Base-by-base conservation (phyloP, 2,329 filamentous ascomycete genomes). In the Penicillium sp. region DNA sequence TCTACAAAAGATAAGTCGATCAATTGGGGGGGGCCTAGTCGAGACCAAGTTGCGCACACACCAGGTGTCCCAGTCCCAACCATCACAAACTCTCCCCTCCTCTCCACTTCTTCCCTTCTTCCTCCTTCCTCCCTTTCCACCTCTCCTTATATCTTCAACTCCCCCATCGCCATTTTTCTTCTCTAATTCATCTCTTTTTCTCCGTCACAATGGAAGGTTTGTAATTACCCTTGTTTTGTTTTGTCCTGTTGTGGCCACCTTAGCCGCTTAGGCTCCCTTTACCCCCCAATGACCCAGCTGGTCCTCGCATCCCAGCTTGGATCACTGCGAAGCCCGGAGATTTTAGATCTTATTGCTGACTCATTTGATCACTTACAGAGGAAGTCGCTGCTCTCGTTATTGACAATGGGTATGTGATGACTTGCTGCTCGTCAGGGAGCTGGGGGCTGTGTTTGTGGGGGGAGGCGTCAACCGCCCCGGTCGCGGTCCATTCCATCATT, bases 361-460 rank as follows among this genome's bases (percentile, higher is more conserved):
- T 31, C 65, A 58, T 67, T 52, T 67, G 75, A 62, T 69, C 62
- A 60, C 61, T 64, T 82, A 81, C 78, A 97, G 94, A 99, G 87
- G 94, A 99, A 91, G 94, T 99, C 82, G 94, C 94, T 81, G 94
- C 94, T 82, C 92, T 99, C 90, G 94, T 99, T 82, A 97, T 99
- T 84, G 94, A 99, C 92, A 99, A 99, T 97, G 94, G 94, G 94
- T 99, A 93, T 90, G 92, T 84, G 81, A 73, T 67, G 67, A 69
- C 66, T 69, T 58, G 43, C 49, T 60, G 60, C 55, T 56, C 45
- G 52, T 58, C 58, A 47, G 47, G 42, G 31, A 53, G 53, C 54
- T 54, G 50, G 53, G 40, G 49, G 40, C 29, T 52, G 46, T 66
- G 69, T 67, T 69, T 75, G 49, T 51, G 15, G 23, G 25, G 42